These are phyloP conservation scores for Alternaria panax DNA, from an alignment of 2,329 filamentous ascomycete species.

Conservation along the genomic window DNA sequence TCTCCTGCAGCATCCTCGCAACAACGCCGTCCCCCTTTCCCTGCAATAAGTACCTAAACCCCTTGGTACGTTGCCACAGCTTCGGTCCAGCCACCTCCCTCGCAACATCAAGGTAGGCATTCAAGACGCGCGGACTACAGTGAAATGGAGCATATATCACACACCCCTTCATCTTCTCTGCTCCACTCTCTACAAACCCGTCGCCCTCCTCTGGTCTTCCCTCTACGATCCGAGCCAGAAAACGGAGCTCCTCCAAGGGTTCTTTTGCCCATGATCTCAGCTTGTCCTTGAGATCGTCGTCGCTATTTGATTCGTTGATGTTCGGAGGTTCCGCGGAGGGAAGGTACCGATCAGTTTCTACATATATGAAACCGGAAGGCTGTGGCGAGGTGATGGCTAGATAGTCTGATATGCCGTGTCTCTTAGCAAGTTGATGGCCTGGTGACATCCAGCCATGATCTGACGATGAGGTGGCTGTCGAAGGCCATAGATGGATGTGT, in stretches of 20 bases:
- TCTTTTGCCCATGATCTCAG: conserved; percentile 66
- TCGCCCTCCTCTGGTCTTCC: conserved; percentile 72
- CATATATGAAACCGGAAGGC: conserved; percentile 73
- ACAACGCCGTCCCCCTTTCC: conserved; percentile 50
- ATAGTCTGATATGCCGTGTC: conserved; percentile 72
- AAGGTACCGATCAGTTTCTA: conserved; percentile 77
- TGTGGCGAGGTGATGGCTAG: conserved; percentile 19
- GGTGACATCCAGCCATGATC: conserved; percentile 74
- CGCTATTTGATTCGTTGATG: neutral
- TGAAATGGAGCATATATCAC: conserved; percentile 88
- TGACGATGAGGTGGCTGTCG: conserved; percentile 64
- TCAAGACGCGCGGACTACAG: conserved; percentile 66
- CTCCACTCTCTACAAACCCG: conserved; percentile 52
- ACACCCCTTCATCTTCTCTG: conserved; percentile 68
- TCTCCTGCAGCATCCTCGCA: conserved; percentile 60
- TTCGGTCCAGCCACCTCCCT: conserved; percentile 66
- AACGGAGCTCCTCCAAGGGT: conserved; percentile 75
- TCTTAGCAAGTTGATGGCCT: conserved; percentile 63
- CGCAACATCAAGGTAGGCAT: conserved; percentile 69
- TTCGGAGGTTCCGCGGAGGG: conserved; percentile 16
- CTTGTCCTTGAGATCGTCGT: conserved; percentile 12
- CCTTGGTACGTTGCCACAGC: conserved; percentile 73
- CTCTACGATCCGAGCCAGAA: conserved; percentile 70
- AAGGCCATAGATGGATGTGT: conserved; percentile 88
- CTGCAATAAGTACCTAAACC: conserved; percentile 84